Base-by-base conservation (phyloP, 2,329 filamentous ascomycete species). In the Neospermospora avenae region DNA sequence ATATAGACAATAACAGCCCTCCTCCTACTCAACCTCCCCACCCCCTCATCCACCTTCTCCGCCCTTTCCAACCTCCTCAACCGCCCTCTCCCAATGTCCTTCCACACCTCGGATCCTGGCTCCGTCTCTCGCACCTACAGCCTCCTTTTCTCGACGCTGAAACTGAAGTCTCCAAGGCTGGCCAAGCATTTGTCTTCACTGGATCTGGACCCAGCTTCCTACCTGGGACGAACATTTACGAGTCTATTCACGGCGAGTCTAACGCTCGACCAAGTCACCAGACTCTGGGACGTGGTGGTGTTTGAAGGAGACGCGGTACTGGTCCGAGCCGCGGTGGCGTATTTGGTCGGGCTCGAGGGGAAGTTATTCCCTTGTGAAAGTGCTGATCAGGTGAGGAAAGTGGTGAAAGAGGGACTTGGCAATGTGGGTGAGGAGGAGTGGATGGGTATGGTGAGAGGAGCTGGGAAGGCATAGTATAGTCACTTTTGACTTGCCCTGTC, bases 201-300 rank as follows among this genome's bases (percentile, higher is more conserved):
- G 2, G 77, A 77, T 41, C 76, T 77, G 7, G 71, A 84, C 10
- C 70, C 77, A 1, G 76, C 85, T 54, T 65, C 74, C 18, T 89
- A 85, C 65, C 77, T 92, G 6, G 74, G 79, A 28, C 76, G 80
- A 14, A 76, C 90, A 55, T 89, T 91, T 68, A 81, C 81, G 5
- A 79, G 79, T 16, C 76, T 91, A 5, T 90, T 91, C 71, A 87
- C 87, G 0, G 74, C 75, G 16, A 77, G 82, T 41, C 75, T 91
- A 3, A 81, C 82, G 7, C 79, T 92, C 16, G 90, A 93, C 68
- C 83, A 89, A 66, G 88, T 85, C 3, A 84, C 85, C 1, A 78
- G 91, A 2, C 74, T 95, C 13, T 93, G 89, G 89, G 91, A 96
- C 65, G 84, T 93, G 0, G 91, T 90, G 66, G 85, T 90, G 3